Evolutionary conservation across 2,329 filamentous ascomycete species (phyloP).

Genomic region (Xylariaceae sp.): DNA sequence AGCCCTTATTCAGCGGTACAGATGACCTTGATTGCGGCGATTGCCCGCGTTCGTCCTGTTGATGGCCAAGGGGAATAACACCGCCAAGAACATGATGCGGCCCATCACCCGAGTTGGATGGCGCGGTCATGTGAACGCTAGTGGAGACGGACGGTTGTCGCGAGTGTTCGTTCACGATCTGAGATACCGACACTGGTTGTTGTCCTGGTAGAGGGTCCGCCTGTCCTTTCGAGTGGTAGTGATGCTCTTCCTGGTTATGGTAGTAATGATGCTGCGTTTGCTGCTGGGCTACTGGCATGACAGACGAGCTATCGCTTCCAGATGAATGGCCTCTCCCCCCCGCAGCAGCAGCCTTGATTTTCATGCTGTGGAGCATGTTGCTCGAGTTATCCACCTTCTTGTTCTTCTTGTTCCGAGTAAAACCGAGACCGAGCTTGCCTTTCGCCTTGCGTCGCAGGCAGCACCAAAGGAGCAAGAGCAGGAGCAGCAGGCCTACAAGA

Average conservation of each 20-base stretch:
- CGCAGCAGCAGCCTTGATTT: conserved; percentile 1
- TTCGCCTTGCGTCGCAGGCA: conserved; percentile 14
- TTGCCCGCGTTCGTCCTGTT: not conserved
- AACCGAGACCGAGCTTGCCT: conserved; percentile 15
- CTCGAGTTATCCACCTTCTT: conserved; percentile 15
- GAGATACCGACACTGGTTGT: conserved; percentile 10
- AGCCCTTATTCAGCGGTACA: no score
- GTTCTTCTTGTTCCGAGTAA: conserved; percentile 20
- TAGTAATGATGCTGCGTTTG: conserved; percentile 12
- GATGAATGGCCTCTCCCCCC: conserved; percentile 11
- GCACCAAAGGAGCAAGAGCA: conserved; percentile 25
- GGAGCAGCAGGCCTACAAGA: conserved; percentile 19
- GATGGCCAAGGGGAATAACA: not conserved
- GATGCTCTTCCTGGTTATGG: conserved; percentile 8
- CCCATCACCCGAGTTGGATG: not conserved
- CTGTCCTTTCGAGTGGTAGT: conserved; percentile 9
- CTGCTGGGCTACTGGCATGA: conserved; percentile 1
- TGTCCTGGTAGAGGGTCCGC: conserved; percentile 2
- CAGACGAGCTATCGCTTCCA: conserved; percentile 7
- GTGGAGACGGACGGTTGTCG: not conserved
- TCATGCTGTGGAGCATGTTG: conserved; percentile 10
- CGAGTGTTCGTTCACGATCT: conserved; percentile 4
- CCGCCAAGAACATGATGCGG: not conserved
- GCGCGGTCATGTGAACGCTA: not conserved
- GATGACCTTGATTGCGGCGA: not conserved